phyloP scores from a whole-genome alignment of 345 rosid species.

The Eucalyptus sp. region DNA sequence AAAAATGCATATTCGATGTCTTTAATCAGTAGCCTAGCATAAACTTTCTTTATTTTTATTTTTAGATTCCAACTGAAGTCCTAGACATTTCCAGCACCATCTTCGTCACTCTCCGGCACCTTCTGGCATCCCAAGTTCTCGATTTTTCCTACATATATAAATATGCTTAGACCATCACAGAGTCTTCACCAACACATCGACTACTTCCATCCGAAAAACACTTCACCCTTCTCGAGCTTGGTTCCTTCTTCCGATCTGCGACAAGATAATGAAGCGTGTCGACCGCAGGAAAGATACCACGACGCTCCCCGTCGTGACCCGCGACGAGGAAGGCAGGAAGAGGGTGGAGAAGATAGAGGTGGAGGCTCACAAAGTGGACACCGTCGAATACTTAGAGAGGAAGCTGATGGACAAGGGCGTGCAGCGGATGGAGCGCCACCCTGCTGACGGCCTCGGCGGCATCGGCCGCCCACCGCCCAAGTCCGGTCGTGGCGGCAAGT shows the following conservation, averaged over 20 bases:
- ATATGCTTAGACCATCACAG: not conserved
- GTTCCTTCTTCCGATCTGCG: not conserved
- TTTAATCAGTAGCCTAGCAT: not conserved
- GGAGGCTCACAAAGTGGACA: constrained; percentile 36
- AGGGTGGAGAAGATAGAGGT: constrained; percentile 28
- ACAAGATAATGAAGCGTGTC: not conserved
- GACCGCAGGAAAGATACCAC: not conserved
- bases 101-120: not conserved
- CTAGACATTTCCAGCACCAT: not conserved
- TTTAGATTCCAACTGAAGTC: not conserved
- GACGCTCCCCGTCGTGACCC: not conserved
- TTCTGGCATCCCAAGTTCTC: not conserved
- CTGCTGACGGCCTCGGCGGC: constrained; percentile 37
- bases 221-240: not conserved
- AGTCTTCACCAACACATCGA: not conserved
- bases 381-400: constrained; percentile 41
- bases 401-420: constrained; percentile 67
- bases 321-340: constrained; percentile 35
- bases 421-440: constrained; percentile 72
- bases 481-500: constrained; percentile 81
- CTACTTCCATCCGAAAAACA: not conserved
- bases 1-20: not conserved
- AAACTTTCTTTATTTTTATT: not conserved
- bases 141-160: not conserved
- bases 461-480: constrained; percentile 46